Evolutionary conservation across 176 grass and related monocot species (phyloP).

Genomic region (Echinochloa phyllopogon): DNA sequence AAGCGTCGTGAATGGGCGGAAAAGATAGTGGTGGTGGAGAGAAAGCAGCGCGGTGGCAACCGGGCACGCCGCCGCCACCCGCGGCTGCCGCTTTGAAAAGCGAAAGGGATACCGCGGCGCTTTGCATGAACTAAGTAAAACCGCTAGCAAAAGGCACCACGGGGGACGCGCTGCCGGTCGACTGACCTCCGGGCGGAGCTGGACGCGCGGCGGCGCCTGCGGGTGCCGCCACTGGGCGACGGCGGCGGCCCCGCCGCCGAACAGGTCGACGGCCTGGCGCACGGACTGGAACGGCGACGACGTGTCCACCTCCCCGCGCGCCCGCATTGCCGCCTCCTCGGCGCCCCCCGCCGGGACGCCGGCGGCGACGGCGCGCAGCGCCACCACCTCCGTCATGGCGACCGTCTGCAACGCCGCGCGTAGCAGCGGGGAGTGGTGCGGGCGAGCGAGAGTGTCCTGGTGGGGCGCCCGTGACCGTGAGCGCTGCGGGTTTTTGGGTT

Average conservation of each 20-base stretch:
- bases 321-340: slow-evolving; percentile 35
- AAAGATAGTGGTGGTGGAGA: too few species aligned
- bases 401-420: neutral
- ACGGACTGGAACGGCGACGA: slow-evolving; percentile 85
- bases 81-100: neutral
- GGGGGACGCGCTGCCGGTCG: neutral
- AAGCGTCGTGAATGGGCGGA: neutral
- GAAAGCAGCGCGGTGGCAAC: neutral
- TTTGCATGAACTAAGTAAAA: slow-evolving; percentile 8
- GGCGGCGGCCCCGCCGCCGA: slow-evolving; percentile 54
- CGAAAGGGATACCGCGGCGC: neutral
- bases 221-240: slow-evolving; percentile 50
- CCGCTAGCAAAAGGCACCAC: neutral
- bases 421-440: neutral
- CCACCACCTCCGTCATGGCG: slow-evolving; percentile 34
- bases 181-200: slow-evolving; percentile 87
- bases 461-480: slow-evolving; percentile 44
- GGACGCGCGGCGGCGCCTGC: slow-evolving; percentile 39
- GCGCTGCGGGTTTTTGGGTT: slow-evolving; percentile 16
- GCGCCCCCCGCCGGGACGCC: neutral
- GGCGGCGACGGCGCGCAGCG: slow-evolving; percentile 24
- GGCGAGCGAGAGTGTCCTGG: neutral
- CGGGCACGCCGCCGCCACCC: neutral
- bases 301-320: slow-evolving; percentile 82
- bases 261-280: slow-evolving; percentile 73